Evolutionary conservation across 75 land plant genomes (phyloP), one percentile per base, ranked within the genome.

Genomic region (Azolla pinnata): DNA sequence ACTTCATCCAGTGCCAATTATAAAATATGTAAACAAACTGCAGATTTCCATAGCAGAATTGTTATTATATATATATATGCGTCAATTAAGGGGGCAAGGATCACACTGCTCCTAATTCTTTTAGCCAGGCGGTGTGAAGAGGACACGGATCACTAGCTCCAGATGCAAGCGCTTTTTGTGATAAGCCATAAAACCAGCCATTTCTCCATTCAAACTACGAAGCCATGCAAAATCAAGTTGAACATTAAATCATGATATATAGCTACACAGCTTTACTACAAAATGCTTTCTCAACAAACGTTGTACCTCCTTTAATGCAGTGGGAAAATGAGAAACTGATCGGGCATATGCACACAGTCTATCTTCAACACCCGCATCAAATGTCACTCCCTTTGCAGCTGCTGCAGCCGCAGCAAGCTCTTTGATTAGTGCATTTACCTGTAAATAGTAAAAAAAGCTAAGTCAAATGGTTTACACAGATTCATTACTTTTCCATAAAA

Each of bases 121-220:
- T 76, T 27, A 95, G 80, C 99, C 97, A 95, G 16, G 78, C 56
- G 16, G 96, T 83, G 60, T 95, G 99, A 18, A 89, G 38, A 9
- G 99, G 91, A 44, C 99, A 95, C 20, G 99, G 99, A 65, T 90
- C 99, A 25, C 67, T 76, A 44, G 69, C 62, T 33, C 99, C 97
- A 62, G 68, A 52, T 0, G 71, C 79, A 54, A 75, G 56, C 17
- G 96, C 96, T 40, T 76, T 79, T 61, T 83, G 51, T 0, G 91
- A 76, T 4, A 95, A 63, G 31, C 79, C 75, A 52, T 95, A 83
- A 54, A 95, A 95, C 88, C 91, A 95, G 1, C 99, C 99, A 67
- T 95, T 95, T 31, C 99, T 83, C 99, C 99, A 95, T 60, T 95
- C 85, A 72, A 95, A 95, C 99, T 91, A 79, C 31, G 31, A 31